Evolutionary conservation across 1,139 yeast genomes (phyloP).

Genomic region (Saccharomyces hybrid): DNA sequence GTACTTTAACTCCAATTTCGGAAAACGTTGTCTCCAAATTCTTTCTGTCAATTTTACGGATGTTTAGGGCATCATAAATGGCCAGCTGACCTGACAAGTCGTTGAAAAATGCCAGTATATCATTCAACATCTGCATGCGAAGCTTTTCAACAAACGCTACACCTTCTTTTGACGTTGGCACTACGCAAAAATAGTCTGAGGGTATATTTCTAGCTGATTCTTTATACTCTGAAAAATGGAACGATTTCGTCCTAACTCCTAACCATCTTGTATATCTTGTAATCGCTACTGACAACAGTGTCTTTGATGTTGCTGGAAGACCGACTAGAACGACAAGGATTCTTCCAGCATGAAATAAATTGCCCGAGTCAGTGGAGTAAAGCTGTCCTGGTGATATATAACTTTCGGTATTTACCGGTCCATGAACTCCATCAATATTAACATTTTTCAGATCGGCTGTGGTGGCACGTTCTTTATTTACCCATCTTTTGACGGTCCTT

Average conservation of each 20-base stretch:
- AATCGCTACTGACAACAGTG: constrained; percentile 83
- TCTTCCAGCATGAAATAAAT: constrained; percentile 91
- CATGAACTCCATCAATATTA: constrained; percentile 32
- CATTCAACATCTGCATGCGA: constrained; percentile 57
- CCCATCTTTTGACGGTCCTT: constrained; percentile 43
- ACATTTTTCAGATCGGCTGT: constrained; percentile 6
- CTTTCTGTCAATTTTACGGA: constrained; percentile 58
- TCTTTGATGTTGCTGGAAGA: constrained; percentile 92
- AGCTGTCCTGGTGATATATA: constrained; percentile 72
- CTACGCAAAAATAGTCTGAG: constrained; percentile 62
- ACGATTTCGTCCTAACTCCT: constrained; percentile 86
- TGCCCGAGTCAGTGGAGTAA: constrained; percentile 83
- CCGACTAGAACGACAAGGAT: constrained; percentile 87
- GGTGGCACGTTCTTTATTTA: constrained; percentile 14
- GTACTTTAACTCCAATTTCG: constrained; percentile 56
- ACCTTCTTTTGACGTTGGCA: constrained; percentile 49
- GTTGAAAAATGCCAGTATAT: constrained; percentile 62
- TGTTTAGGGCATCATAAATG: constrained; percentile 92
- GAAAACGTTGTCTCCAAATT: constrained; percentile 49
- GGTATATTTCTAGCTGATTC: constrained; percentile 50
- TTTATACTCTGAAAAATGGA: constrained; percentile 89
- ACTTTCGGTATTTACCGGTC: constrained; percentile 27
- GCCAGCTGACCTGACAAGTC: constrained; percentile 86
- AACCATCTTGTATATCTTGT: constrained; percentile 90
- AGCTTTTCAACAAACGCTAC: constrained; percentile 50